Conservation (phyloP, 1,139 yeast species). For the Magnusiomyces sp. region DNA sequence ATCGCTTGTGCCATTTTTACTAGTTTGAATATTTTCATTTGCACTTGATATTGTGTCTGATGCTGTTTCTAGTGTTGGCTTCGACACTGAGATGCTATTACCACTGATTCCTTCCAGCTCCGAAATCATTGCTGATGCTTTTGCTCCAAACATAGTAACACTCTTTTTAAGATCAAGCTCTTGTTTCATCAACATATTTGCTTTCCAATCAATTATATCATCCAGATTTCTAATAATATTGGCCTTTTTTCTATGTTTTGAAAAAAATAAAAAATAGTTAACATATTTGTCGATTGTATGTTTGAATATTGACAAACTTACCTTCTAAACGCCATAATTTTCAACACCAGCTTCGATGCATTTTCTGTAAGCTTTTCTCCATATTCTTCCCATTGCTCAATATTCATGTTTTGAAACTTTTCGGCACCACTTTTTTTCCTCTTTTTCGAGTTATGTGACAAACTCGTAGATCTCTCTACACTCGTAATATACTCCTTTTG, state of each 20-base stretch:
- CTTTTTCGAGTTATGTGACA: too few relatives aligned
- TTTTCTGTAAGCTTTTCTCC: slow-evolving; percentile 14
- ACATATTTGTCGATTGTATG: neutral
- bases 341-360: slow-evolving; percentile 13
- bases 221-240: slow-evolving; percentile 8
- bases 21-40: too few relatives aligned
- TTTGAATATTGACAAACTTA: slow-evolving; percentile 1
- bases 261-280: neutral
- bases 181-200: slow-evolving; percentile 6
- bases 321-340: slow-evolving; percentile 14
- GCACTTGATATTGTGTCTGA: too few relatives aligned
- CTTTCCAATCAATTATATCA: slow-evolving; percentile 7
- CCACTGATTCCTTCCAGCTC: slow-evolving; percentile 8
- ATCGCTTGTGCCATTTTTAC: too few relatives aligned
- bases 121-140: slow-evolving; percentile 11
- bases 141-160: slow-evolving; percentile 6
- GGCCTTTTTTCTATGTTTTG: slow-evolving; percentile 8
- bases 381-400: slow-evolving; percentile 16
- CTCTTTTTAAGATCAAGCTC: slow-evolving; percentile 8
- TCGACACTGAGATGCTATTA: neutral
- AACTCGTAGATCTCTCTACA: too few relatives aligned
- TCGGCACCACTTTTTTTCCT: neutral
- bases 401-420: slow-evolving; percentile 14
- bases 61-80: too few relatives aligned
- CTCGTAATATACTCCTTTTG: too few relatives aligned